Evolutionary conservation across 257 asterid genomes (phyloP), one percentile per base, ranked within the genome.

Genomic region (Orobanche coerulescens): DNA sequence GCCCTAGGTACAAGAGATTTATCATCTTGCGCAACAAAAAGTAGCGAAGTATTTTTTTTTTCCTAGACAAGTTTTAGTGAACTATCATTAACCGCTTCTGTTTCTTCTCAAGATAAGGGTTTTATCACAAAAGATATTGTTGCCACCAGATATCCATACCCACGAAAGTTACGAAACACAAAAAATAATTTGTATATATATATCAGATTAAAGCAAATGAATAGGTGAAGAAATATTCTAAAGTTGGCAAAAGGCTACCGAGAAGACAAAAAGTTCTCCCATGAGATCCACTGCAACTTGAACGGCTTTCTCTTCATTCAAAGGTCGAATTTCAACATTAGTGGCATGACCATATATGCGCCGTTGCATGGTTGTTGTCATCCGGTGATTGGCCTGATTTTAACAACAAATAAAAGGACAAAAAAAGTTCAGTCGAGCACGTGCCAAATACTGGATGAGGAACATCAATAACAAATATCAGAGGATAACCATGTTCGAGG

Each of bases 291-390:
- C 95, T 44, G 97, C 95, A 53, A 87, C 94, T 71, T 89, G 97
- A 71, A 93, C 97, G 25, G 97, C 99, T 70, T 83, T 93, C 81
- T 93, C 97, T 80, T 86, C 97, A 66, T 93, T 74, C 78, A 93
- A 67, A 42, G 97, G 99, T 31, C 97, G 83, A 69, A 93, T 93
- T 79, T 82, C 97, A 54, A 89, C 92, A 73, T 86, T 91, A 44
- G 97, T 89, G 20, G 99, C 94, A 77, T 85, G 99, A 67, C 95
- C 79, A 71, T 93, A 93, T 62, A 87, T 77, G 46, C 90, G 86
- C 51, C 97, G 74, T 83, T 93, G 99, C 95, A 84, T 86, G 40
- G 84, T 91, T 44, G 99, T 93, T 16, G 95, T 93, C 2, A 89
- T 64, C 58, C 95, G 78, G 70, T 93, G 99, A 75, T 89, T 93